Percentiles rank a stretch among this genome's conserved stretches.
Conservation (phyloP, 768 basidiomycete genomes). For the Phanerodontia chrysosporium region DNA sequence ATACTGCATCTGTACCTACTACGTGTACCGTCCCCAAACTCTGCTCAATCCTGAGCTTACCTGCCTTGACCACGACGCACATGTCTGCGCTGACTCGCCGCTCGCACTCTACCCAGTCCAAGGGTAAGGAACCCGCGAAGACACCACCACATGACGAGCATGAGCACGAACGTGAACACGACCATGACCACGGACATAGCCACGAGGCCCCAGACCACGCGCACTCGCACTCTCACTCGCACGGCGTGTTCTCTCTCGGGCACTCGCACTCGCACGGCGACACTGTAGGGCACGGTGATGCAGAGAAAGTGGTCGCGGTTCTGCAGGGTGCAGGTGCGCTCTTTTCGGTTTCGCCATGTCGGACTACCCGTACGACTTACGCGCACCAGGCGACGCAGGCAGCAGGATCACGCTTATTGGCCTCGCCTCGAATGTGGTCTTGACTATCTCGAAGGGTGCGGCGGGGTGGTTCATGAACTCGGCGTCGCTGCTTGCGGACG, state of each 20-base stretch:
- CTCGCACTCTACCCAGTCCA: conserved; percentile 12
- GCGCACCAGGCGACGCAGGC: conserved; percentile 64
- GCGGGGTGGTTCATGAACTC: conserved; percentile 92
- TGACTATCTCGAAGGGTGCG: conserved; percentile 80
- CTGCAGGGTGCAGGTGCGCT: conserved; percentile 59
- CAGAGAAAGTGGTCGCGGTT: conserved; percentile 65
- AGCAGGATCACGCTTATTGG: conserved; percentile 84
- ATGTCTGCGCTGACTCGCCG: conserved; percentile 10
- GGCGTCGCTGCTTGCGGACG: conserved; percentile 87
- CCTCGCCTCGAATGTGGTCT: conserved; percentile 71
- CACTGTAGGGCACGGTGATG: conserved; percentile 47
- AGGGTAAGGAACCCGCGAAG: conserved; percentile 22
- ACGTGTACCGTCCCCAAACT: not conserved
- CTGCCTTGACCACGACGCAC: not conserved
- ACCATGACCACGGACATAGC: conserved; percentile 26
- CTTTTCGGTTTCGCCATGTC: not conserved
- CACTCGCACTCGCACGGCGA: conserved; percentile 66
- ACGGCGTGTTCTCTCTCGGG: conserved; percentile 39
- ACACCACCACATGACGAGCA: not conserved
- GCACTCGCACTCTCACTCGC: conserved; percentile 60
- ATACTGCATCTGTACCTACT: not conserved
- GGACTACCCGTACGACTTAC: not conserved
- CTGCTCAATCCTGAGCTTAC: not conserved
- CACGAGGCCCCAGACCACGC: conserved; percentile 43
- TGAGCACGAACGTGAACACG: conserved; percentile 19